Evolutionary conservation across 2,329 filamentous ascomycete species (phyloP).

Genomic region (Ophidiomyces ophidiicola): DNA sequence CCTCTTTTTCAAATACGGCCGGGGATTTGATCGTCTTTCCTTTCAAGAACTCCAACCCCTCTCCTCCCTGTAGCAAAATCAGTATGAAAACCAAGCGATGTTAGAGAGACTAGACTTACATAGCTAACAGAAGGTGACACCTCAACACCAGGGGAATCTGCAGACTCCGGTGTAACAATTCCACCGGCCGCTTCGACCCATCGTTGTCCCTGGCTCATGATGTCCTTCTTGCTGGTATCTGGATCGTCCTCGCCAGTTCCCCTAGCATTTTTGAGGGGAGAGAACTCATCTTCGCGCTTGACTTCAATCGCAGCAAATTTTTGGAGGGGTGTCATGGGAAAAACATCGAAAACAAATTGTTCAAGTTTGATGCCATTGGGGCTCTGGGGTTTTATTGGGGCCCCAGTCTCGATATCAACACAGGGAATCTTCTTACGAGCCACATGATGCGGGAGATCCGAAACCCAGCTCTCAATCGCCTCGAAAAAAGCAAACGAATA

Average conservation of each 20-base stretch:
- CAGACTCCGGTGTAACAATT: conserved; percentile 53
- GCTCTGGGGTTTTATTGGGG: conserved; percentile 78
- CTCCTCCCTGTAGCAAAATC: conserved; percentile 40
- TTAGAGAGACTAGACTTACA: conserved; percentile 46
- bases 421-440: conserved; percentile 97
- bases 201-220: conserved; percentile 76
- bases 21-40: conserved; percentile 50
- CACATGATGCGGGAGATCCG: conserved; percentile 85
- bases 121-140: conserved; percentile 92
- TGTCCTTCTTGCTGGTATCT: conserved; percentile 81
- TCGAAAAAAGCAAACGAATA: conserved; percentile 92
- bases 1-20: conserved; percentile 51
- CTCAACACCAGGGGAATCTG: conserved; percentile 59
- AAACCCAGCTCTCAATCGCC: conserved; percentile 72
- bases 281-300: conserved; percentile 94
- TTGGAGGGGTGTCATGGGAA: conserved; percentile 70
- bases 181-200: conserved; percentile 75
- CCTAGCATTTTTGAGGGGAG: conserved; percentile 80
- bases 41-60: conserved; percentile 51
- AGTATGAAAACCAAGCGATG: conserved; percentile 4
- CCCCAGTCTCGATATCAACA: conserved; percentile 62
- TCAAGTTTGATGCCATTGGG: conserved; percentile 98
- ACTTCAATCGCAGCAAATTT: conserved; percentile 97
- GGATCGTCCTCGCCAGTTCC: conserved; percentile 86
- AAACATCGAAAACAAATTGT: conserved; percentile 98